Evolutionary conservation across 1,139 yeast species (phyloP).

Genomic region (Pichia sp.): DNA sequence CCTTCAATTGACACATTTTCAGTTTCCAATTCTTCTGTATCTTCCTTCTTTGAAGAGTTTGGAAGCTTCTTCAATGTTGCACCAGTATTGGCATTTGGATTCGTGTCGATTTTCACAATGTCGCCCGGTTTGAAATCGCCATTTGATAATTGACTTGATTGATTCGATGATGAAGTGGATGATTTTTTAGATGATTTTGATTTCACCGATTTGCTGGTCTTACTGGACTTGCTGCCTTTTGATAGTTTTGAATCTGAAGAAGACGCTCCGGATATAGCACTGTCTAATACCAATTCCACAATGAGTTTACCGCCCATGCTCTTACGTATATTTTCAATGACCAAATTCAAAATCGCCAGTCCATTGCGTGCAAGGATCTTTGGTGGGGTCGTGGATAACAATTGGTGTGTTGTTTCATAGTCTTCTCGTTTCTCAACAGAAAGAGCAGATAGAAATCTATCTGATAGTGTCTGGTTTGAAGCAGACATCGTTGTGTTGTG

Average conservation of each 20-base stretch:
- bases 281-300: slow-evolving; percentile 63
- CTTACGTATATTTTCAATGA: slow-evolving; percentile 58
- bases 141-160: slow-evolving; percentile 4
- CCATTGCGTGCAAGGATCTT: slow-evolving; percentile 69
- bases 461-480: slow-evolving; percentile 34
- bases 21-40: slow-evolving; percentile 28
- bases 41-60: slow-evolving; percentile 32
- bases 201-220: slow-evolving; percentile 4
- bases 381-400: slow-evolving; percentile 55
- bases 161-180: neutral
- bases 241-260: slow-evolving; percentile 13
- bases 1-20: slow-evolving; percentile 47
- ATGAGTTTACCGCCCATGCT: slow-evolving; percentile 81
- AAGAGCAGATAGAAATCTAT: slow-evolving; percentile 50
- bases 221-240: slow-evolving; percentile 3
- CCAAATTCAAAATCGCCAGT: slow-evolving; percentile 68
- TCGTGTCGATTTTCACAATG: slow-evolving; percentile 53
- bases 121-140: slow-evolving; percentile 70
- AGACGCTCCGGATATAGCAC: slow-evolving; percentile 27
- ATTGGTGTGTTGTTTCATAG: slow-evolving; percentile 47
- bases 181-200: slow-evolving; percentile 6
- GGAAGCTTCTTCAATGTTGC: slow-evolving; percentile 23
- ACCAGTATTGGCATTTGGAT: slow-evolving; percentile 18
- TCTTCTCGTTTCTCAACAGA: slow-evolving; percentile 61
- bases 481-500: neutral